These are phyloP conservation scores for Cercospora berteroae DNA, from an alignment of 2,329 filamentous ascomycete species.

Conservation along the genomic window DNA sequence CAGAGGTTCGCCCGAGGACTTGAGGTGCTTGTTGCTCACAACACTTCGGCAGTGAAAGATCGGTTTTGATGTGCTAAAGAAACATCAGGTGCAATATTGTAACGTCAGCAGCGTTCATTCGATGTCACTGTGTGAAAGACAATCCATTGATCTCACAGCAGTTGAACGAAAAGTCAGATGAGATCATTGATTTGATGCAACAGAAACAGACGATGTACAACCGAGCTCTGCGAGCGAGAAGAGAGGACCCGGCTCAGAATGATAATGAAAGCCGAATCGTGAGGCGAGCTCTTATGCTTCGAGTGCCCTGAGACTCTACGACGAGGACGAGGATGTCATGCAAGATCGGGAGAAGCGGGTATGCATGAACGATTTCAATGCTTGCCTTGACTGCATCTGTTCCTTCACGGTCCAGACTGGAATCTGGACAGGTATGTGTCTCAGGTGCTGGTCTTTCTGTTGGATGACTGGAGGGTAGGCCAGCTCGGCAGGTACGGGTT, in stretches of 20 bases:
- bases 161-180: too few species aligned
- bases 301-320: background rate
- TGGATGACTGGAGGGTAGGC: background rate
- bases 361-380: background rate
- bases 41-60: too few species aligned
- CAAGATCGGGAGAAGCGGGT: background rate
- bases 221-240: too few species aligned
- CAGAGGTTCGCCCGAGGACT: background rate
- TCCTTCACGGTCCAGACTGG: background rate
- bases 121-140: too few species aligned
- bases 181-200: too few species aligned
- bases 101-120: too few species aligned
- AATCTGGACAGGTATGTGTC: background rate
- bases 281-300: background rate
- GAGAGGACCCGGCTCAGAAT: background rate
- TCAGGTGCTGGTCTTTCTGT: background rate
- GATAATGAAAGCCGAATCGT: background rate
- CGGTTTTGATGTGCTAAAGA: too few species aligned
- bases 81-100: too few species aligned
- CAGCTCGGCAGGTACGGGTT: background rate
- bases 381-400: background rate
- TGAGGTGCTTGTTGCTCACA: too few species aligned
- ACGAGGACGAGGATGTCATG: background rate
- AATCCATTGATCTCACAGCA: too few species aligned
- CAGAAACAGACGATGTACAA: too few species aligned